These are phyloP conservation scores for Aspergillus neoniger DNA, from an alignment of 2,329 filamentous ascomycete species.

Conservation along the genomic window DNA sequence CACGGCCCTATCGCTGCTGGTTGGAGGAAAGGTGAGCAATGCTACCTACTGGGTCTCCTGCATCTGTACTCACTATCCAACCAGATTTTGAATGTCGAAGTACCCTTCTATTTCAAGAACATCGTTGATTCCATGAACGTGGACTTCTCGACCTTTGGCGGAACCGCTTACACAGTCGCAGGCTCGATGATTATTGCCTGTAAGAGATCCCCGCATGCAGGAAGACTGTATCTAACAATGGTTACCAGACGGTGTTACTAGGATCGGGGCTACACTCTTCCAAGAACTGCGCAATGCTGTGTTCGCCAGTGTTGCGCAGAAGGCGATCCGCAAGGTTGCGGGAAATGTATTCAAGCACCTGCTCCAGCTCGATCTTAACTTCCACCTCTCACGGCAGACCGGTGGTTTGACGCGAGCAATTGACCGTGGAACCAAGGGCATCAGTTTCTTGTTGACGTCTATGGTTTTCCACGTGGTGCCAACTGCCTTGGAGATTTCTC, in stretches of 20 bases:
- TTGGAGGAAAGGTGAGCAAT: conserved; percentile 76
- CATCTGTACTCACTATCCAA: conserved; percentile 20
- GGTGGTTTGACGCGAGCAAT: conserved; percentile 92
- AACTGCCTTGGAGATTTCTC: conserved; percentile 86
- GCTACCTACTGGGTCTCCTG: background rate
- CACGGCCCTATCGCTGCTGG: conserved; percentile 76
- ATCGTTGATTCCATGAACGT: conserved; percentile 98
- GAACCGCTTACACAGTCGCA: conserved; percentile 83
- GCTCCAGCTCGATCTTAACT: conserved; percentile 83
- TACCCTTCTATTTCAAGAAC: conserved; percentile 98
- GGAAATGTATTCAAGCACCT: conserved; percentile 91
- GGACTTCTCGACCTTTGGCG: conserved; percentile 82
- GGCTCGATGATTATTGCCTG: conserved; percentile 90
- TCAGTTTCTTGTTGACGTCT: conserved; percentile 92
- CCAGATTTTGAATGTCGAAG: conserved; percentile 85
- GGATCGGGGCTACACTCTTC: conserved; percentile 85
- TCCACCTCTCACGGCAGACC: conserved; percentile 92
- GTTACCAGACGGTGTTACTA: conserved; percentile 70
- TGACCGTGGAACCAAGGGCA: conserved; percentile 95
- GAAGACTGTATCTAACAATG: conserved; percentile 16
- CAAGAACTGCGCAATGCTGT: conserved; percentile 94
- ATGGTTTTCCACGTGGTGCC: conserved; percentile 99
- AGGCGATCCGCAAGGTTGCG: conserved; percentile 88
- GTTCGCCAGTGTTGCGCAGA: conserved; percentile 95
- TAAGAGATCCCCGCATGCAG: conserved; percentile 40